Evolutionary conservation across 805 yeast genomes (phyloP).

Genomic region (Helenozyma baotianmanensis): DNA sequence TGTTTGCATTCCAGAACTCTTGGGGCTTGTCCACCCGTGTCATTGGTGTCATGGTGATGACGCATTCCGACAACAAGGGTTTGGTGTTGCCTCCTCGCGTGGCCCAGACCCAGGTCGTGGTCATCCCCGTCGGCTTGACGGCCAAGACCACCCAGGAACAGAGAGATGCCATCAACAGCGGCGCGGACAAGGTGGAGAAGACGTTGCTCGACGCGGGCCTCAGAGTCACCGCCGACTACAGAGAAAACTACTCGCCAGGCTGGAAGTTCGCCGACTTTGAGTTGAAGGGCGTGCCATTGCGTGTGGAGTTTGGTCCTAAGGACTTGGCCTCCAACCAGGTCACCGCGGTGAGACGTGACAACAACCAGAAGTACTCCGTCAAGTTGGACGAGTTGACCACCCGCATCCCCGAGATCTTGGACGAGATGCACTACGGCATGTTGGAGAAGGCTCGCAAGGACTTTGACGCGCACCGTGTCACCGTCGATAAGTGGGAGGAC

Average conservation of each 20-base stretch:
- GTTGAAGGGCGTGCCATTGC: conserved; percentile 90
- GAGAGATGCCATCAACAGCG: conserved; percentile 61
- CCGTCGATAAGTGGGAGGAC: conserved; percentile 82
- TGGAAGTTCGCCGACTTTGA: conserved; percentile 99
- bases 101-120: conserved; percentile 85
- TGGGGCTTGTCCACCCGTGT: conserved; percentile 99
- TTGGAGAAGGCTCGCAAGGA: conserved; percentile 74
- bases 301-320: conserved; percentile 95
- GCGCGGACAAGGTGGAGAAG: conserved; percentile 66
- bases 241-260: conserved; percentile 95
- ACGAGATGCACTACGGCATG: conserved; percentile 72
- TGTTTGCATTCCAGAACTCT: conserved; percentile 91
- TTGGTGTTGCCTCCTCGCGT: conserved; percentile 96
- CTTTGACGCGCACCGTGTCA: conserved; percentile 78
- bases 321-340: conserved; percentile 79
- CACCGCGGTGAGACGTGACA: conserved; percentile 90
- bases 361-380: conserved; percentile 68
- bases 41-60: conserved; percentile 99
- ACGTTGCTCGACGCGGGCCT: conserved; percentile 58
- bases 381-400: conserved; percentile 60
- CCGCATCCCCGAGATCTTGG: conserved; percentile 71
- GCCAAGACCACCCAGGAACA: conserved; percentile 76
- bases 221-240: conserved; percentile 79
- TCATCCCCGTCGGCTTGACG: conserved; percentile 93
- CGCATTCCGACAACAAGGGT: conserved; percentile 98